Percentiles rank a stretch among this genome's conserved stretches.
Conservation (phyloP, 73 alveolate genomes). For the Paramecium bursaria region DNA sequence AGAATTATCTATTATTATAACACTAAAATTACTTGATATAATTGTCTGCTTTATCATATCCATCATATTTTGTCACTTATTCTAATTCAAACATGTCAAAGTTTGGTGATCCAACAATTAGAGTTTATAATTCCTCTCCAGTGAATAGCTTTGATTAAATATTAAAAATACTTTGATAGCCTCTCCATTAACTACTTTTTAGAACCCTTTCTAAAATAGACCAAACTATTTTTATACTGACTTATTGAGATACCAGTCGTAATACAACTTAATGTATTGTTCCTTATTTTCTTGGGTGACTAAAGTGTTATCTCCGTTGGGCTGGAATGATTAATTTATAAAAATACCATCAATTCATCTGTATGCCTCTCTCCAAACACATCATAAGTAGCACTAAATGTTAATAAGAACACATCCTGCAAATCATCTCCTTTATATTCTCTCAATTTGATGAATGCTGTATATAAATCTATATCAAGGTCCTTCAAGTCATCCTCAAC, state of each 20-base stretch:
- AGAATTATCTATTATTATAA: conserved; percentile 73
- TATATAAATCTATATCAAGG: conserved; percentile 79
- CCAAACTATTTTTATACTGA: conserved; percentile 82
- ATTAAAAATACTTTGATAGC: conserved; percentile 39
- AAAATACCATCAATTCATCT: neutral
- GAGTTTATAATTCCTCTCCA: conserved; percentile 42
- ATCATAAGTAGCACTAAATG: neutral
- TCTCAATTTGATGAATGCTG: conserved; percentile 74
- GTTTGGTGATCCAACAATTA: conserved; percentile 63
- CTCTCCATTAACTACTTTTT: conserved; percentile 58
- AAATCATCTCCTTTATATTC: conserved; percentile 79
- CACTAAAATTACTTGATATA: neutral
- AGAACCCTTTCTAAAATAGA: conserved; percentile 64
- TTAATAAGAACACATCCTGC: conserved; percentile 71
- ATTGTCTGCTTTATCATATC: conserved; percentile 67
- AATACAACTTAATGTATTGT: conserved; percentile 89
- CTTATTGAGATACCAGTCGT: conserved; percentile 89
- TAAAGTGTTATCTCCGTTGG: conserved; percentile 82
- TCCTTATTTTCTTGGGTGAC: conserved; percentile 89
- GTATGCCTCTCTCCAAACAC: neutral
- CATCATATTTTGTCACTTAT: conserved; percentile 73
- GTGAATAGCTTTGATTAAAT: conserved; percentile 30
- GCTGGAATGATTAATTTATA: no score
- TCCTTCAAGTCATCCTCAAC: conserved; percentile 84
- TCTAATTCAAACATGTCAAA: conserved; percentile 71